Evolutionary conservation across 257 asterid genomes (phyloP).

Genomic region (Capsicum pubescens): DNA sequence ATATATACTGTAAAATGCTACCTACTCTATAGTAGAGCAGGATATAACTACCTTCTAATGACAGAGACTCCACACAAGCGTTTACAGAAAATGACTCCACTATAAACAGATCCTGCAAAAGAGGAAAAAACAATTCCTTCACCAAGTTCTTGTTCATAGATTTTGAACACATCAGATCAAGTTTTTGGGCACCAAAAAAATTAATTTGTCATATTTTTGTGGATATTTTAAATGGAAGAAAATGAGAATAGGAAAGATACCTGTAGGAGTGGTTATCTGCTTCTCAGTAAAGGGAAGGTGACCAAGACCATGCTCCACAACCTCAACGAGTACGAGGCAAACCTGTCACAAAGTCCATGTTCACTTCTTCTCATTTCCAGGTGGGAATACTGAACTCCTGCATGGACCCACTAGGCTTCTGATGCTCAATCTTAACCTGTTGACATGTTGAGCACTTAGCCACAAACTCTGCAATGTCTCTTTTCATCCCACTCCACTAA

Average conservation of each 20-base stretch:
- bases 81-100: constrained; percentile 83
- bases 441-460: too few species aligned
- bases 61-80: constrained; percentile 87
- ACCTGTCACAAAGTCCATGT: constrained; percentile 5
- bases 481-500: too few species aligned
- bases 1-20: not conserved
- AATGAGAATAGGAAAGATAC: constrained; percentile 41
- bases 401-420: too few species aligned
- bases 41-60: constrained; percentile 75
- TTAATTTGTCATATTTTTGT: not conserved
- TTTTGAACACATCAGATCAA: not conserved
- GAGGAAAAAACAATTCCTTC: not conserved
- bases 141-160: not conserved
- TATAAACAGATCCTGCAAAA: constrained; percentile 75
- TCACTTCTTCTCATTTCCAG: too few species aligned
- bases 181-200: not conserved
- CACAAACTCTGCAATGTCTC: too few species aligned
- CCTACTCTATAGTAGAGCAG: not conserved
- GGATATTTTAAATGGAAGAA: not conserved
- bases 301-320: constrained; percentile 95
- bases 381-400: too few species aligned
- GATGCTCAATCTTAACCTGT: too few species aligned
- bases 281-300: constrained; percentile 97
- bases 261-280: constrained; percentile 91
- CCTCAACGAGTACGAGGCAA: constrained; percentile 47